These are phyloP conservation scores for Mycena capillaripes DNA, from an alignment of 768 basidiomycete genomes.

Conservation along the genomic window DNA sequence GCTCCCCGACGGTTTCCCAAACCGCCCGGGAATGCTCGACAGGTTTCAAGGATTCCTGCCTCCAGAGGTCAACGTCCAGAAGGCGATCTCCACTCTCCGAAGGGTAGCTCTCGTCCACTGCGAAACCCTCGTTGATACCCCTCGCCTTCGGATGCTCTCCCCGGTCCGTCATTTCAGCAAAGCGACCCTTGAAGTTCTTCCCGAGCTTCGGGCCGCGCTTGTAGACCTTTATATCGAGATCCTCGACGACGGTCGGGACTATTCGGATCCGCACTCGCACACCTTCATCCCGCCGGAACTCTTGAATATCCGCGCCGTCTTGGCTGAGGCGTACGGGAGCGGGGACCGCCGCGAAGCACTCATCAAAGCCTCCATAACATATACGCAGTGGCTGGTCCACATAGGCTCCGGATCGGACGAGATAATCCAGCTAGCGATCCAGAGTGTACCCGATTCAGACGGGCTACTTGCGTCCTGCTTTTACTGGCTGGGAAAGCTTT, in stretches of 20 bases:
- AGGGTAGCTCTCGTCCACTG: constrained; percentile 28
- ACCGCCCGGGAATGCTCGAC: constrained; percentile 33
- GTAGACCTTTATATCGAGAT: constrained; percentile 34
- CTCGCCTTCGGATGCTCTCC: constrained; percentile 33
- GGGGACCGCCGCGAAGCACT: constrained; percentile 31
- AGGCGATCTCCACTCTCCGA: constrained; percentile 31
- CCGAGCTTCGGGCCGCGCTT: constrained; percentile 27
- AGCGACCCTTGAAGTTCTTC: constrained; percentile 28
- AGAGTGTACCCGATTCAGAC: constrained; percentile 22
- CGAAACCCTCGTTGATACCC: constrained; percentile 33
- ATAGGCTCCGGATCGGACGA: constrained; percentile 37
- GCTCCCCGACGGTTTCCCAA: constrained; percentile 40
- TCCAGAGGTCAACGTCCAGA: constrained; percentile 23
- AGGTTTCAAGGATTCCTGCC: constrained; percentile 30
- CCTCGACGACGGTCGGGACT: constrained; percentile 28
- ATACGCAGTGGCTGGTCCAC: constrained; percentile 33
- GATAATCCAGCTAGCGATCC: constrained; percentile 35
- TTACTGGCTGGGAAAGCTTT: constrained; percentile 36
- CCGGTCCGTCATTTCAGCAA: constrained; percentile 37
- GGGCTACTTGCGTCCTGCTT: constrained; percentile 29
- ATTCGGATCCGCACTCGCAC: constrained; percentile 31
- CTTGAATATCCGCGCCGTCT: constrained; percentile 33
- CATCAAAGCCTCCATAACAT: constrained; percentile 30
- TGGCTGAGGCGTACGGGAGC: constrained; percentile 27
- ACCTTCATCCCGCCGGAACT: constrained; percentile 33